Evolutionary conservation across 1,284 basidiomycete species (phyloP).

Genomic region (Malassezia pachydermatis): DNA sequence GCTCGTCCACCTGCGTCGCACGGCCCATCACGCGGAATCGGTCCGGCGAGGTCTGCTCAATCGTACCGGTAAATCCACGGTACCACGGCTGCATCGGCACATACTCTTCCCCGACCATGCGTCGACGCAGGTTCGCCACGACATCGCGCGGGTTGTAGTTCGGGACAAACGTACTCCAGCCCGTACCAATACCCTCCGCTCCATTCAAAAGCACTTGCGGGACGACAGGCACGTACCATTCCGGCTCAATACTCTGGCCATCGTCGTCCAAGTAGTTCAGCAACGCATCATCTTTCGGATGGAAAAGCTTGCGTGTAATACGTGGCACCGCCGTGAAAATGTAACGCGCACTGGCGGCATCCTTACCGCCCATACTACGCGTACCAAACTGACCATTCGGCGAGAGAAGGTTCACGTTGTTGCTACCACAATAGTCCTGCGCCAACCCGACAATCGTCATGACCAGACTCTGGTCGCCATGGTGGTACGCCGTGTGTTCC

Average conservation of each 20-base stretch:
- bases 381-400: conserved; percentile 97
- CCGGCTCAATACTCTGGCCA: conserved; percentile 77
- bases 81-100: conserved; percentile 91
- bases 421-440: conserved; percentile 88
- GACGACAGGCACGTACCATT: conserved; percentile 83
- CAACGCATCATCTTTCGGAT: conserved; percentile 73
- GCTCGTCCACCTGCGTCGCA: conserved; percentile 68
- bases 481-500: conserved; percentile 91
- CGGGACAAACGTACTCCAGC: conserved; percentile 90
- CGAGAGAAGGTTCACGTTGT: conserved; percentile 81
- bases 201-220: conserved; percentile 89
- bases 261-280: conserved; percentile 80
- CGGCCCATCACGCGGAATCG: conserved; percentile 78
- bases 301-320: conserved; percentile 70
- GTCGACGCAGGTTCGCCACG: conserved; percentile 70
- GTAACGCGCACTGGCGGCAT: conserved; percentile 92
- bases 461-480: conserved; percentile 78
- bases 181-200: conserved; percentile 94
- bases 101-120: conserved; percentile 77
- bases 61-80: conserved; percentile 77
- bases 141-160: conserved; percentile 89
- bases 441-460: conserved; percentile 88
- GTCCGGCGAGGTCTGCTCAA: conserved; percentile 68
- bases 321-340: conserved; percentile 77
- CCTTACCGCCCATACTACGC: conserved; percentile 44